Evolutionary conservation across 495 filamentous ascomycete genomes (phyloP).

Genomic region (Trichoderma asperelloides): DNA sequence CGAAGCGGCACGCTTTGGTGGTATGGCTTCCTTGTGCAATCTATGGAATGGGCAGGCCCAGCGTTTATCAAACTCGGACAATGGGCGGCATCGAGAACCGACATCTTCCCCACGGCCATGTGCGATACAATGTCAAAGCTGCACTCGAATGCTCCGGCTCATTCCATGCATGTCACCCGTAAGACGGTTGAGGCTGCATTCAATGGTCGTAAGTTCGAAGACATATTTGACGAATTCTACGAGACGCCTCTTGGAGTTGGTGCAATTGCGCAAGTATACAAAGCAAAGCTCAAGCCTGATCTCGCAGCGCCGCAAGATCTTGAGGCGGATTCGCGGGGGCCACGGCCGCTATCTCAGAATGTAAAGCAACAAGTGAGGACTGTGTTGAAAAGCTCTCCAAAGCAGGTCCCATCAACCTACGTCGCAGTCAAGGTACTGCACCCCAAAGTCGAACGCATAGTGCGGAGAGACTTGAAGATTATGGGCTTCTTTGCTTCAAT

Average conservation of each 20-base stretch:
- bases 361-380: constrained; percentile 76
- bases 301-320: constrained; percentile 55
- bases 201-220: constrained; percentile 64
- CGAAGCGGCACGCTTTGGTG: constrained; percentile 83
- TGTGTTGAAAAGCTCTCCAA: constrained; percentile 75
- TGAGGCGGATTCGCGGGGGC: constrained; percentile 33
- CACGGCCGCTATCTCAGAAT: constrained; percentile 47
- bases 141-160: constrained; percentile 88
- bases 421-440: constrained; percentile 97
- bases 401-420: constrained; percentile 80
- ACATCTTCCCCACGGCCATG: constrained; percentile 94
- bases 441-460: constrained; percentile 79
- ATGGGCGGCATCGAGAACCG: constrained; percentile 95
- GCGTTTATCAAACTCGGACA: constrained; percentile 99
- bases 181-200: constrained; percentile 73
- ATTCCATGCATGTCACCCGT: constrained; percentile 75
- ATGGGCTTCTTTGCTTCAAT: constrained; percentile 86
- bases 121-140: constrained; percentile 90
- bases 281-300: constrained; percentile 79
- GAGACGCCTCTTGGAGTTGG: constrained; percentile 87
- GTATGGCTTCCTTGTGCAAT: constrained; percentile 79
- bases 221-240: constrained; percentile 96
- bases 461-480: constrained; percentile 81
- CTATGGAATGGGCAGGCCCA: constrained; percentile 91
- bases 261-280: constrained; percentile 97